These are phyloP conservation scores for Paramecium primaurelia DNA, from an alignment of 73 alveolate species.

Conservation along the genomic window DNA sequence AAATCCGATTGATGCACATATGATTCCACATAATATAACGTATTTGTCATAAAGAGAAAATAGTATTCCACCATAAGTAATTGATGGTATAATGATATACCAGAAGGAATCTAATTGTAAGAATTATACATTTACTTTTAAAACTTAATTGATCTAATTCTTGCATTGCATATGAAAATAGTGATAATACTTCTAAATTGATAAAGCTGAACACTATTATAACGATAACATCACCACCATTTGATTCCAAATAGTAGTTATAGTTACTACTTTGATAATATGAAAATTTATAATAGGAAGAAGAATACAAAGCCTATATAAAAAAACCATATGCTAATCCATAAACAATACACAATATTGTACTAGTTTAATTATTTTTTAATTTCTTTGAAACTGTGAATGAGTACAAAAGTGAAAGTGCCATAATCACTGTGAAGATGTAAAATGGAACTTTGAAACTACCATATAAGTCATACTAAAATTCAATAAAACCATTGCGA, in stretches of 20 bases:
- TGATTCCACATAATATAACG: neutral
- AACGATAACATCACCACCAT: neutral
- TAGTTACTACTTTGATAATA: neutral
- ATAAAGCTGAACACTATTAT: neutral
- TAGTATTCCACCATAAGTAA: neutral
- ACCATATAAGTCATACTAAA: neutral
- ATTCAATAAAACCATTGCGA: neutral
- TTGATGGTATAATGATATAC: neutral
- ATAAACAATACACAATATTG: neutral
- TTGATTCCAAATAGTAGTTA: neutral
- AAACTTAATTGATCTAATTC: neutral
- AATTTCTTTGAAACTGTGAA: neutral
- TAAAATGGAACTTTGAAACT: neutral
- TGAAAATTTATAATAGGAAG: neutral
- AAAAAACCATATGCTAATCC: neutral
- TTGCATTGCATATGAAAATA: neutral
- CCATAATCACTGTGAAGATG: neutral
- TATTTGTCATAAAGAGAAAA: neutral
- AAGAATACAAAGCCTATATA: neutral
- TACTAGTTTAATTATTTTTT: neutral
- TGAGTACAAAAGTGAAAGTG: neutral
- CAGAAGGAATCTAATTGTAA: neutral
- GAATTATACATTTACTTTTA: neutral
- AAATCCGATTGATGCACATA: neutral
- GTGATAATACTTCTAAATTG: neutral